phyloP scores from a whole-genome alignment of 768 basidiomycete species.

The Myochromella boudieri region DNA sequence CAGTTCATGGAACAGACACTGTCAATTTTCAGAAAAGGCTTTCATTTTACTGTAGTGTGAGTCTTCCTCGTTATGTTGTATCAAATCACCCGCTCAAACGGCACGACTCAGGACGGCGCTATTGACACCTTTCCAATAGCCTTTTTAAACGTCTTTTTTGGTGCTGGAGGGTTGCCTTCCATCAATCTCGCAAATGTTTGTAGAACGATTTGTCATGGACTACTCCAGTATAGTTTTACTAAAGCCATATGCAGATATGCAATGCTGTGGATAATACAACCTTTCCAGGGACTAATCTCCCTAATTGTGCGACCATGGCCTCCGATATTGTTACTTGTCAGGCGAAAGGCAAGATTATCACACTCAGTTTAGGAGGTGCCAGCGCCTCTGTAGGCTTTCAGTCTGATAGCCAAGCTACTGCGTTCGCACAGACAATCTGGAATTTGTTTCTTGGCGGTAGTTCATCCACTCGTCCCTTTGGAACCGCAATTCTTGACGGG shows the following conservation, averaged over 20 bases:
- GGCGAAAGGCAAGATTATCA: constrained; percentile 59
- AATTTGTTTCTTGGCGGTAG: constrained; percentile 63
- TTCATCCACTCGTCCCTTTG: constrained; percentile 66
- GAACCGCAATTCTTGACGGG: constrained; percentile 72
- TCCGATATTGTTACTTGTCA: constrained; percentile 66
- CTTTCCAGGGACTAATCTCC: constrained; percentile 62
- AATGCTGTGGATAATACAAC: constrained; percentile 53
- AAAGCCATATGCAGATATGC: constrained; percentile 47
- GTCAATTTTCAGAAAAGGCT: constrained; percentile 62
- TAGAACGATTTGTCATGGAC: neutral
- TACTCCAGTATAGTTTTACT: neutral
- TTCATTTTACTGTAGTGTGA: constrained; percentile 63
- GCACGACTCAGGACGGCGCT: constrained; percentile 49
- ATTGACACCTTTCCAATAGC: constrained; percentile 71
- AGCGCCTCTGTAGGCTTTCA: constrained; percentile 61
- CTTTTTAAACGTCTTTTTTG: constrained; percentile 68
- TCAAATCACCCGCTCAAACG: constrained; percentile 1
- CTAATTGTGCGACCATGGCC: constrained; percentile 61
- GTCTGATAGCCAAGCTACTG: constrained; percentile 53
- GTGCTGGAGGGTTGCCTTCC: constrained; percentile 58
- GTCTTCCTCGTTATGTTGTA: constrained; percentile 13
- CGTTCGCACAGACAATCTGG: constrained; percentile 72
- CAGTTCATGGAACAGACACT: constrained; percentile 42
- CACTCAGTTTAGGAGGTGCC: constrained; percentile 60
- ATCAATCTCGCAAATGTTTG: constrained; percentile 70